A percentile compares a stretch with the other conserved stretches of the same genome.
Conservation (phyloP, 805 yeast species). For the Suhomyces emberorum region DNA sequence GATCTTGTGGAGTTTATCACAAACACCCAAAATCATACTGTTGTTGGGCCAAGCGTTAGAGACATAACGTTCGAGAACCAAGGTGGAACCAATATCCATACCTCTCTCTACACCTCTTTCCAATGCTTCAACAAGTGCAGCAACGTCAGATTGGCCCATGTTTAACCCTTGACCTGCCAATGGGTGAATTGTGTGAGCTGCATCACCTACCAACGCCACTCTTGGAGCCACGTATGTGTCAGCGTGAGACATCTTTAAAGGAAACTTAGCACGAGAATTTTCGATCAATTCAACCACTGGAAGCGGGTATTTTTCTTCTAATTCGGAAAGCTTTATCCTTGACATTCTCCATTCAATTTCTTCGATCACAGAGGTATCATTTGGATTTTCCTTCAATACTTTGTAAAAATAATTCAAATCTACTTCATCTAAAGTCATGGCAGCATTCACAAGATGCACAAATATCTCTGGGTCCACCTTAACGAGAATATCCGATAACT, state of each 20-base stretch:
- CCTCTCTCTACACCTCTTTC: conserved; percentile 75
- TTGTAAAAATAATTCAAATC: conserved; percentile 73
- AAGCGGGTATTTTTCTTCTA: conserved; percentile 66
- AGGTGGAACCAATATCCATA: conserved; percentile 76
- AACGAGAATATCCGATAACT: conserved; percentile 60
- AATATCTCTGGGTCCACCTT: conserved; percentile 61
- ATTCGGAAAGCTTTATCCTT: conserved; percentile 36
- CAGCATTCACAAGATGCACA: conserved; percentile 76
- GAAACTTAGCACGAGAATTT: conserved; percentile 80
- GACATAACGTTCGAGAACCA: conserved; percentile 85
- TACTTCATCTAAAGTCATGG: conserved; percentile 69
- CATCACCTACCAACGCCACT: conserved; percentile 94
- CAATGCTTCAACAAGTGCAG: conserved; percentile 61
- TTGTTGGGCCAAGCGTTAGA: conserved; percentile 77
- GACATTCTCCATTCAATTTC: conserved; percentile 74
- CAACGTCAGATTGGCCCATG: conserved; percentile 95
- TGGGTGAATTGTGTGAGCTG: conserved; percentile 97
- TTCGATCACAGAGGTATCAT: conserved; percentile 49
- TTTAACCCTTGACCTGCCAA: conserved; percentile 97
- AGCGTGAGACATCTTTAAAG: conserved; percentile 83
- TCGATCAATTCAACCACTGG: conserved; percentile 56
- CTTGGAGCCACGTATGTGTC: conserved; percentile 83
- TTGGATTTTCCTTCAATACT: conserved; percentile 32
- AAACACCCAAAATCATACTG: conserved; percentile 78
- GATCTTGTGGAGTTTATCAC: conserved; percentile 87